These are phyloP conservation scores for Metschnikowia noctiluminum DNA, from an alignment of 805 yeast species.

Conservation along the genomic window DNA sequence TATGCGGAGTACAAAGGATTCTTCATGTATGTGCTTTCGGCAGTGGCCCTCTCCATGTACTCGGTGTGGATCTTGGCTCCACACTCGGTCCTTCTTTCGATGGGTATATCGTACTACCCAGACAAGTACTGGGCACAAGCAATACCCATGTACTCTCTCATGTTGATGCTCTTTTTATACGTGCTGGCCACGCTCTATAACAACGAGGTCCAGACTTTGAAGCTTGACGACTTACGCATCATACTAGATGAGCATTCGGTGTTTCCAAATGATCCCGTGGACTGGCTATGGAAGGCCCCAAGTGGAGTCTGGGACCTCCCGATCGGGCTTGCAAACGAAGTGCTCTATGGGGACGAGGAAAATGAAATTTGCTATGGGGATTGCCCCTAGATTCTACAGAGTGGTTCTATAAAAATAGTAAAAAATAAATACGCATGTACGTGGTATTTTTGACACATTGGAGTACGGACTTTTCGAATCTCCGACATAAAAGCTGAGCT, in stretches of 20 bases:
- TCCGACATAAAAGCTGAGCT: too few relatives aligned
- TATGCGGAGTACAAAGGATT: slow-evolving; percentile 86
- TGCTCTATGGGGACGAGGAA: slow-evolving; percentile 43
- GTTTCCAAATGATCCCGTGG: slow-evolving; percentile 23
- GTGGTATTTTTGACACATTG: too few relatives aligned
- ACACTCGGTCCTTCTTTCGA: slow-evolving; percentile 43
- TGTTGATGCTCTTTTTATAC: slow-evolving; percentile 71
- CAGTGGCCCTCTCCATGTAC: slow-evolving; percentile 52
- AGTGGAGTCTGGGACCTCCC: slow-evolving; percentile 90
- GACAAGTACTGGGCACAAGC: slow-evolving; percentile 90
- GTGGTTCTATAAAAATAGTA: too few relatives aligned
- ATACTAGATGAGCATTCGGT: slow-evolving; percentile 65
- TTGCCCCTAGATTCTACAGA: neutral
- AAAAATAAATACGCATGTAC: too few relatives aligned
- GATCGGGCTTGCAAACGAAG: slow-evolving; percentile 61
- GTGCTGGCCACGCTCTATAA: slow-evolving; percentile 69
- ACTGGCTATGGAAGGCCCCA: slow-evolving; percentile 55
- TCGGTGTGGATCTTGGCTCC: slow-evolving; percentile 77
- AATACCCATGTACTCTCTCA: slow-evolving; percentile 65
- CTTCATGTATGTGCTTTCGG: slow-evolving; percentile 69
- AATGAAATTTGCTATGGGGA: slow-evolving; percentile 3
- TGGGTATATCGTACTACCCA: slow-evolving; percentile 72
- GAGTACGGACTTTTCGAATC: too few relatives aligned
- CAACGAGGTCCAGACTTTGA: slow-evolving; percentile 66
- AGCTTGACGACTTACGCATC: slow-evolving; percentile 56